Evolutionary conservation across 2,329 filamentous ascomycete species (phyloP).

Genomic region (Metarhizium robertsii): DNA sequence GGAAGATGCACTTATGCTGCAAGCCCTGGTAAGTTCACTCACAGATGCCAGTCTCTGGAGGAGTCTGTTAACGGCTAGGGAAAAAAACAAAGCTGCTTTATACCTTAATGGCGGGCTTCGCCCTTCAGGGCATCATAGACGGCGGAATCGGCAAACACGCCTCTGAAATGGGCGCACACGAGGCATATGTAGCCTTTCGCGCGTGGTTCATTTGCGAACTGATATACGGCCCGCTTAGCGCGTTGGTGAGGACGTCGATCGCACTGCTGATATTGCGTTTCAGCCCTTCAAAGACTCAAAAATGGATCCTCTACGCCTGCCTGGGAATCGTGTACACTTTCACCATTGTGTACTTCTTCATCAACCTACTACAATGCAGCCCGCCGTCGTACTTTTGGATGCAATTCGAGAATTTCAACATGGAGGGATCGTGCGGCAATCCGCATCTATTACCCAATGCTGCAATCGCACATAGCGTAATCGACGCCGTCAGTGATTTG

Average conservation of each 20-base stretch:
- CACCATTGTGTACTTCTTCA: neutral
- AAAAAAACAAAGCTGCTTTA: neutral
- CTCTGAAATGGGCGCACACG: neutral
- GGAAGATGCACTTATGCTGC: neutral
- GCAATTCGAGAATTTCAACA: neutral
- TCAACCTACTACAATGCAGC: neutral
- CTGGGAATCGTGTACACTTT: neutral
- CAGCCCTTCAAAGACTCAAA: neutral
- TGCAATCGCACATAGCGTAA: neutral
- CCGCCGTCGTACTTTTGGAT: neutral
- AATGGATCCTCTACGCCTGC: neutral
- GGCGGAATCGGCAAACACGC: conserved; percentile 1
- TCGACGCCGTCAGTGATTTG: neutral
- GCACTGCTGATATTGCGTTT: neutral
- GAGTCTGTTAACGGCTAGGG: neutral
- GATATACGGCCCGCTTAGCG: neutral
- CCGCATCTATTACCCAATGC: neutral
- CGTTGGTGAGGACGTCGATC: neutral
- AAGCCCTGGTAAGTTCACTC: neutral
- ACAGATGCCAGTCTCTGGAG: neutral
- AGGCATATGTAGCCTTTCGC: neutral
- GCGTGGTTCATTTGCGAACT: neutral
- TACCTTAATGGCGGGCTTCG: neutral
- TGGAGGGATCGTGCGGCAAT: neutral
- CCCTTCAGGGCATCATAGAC: neutral